Evolutionary conservation across 495 filamentous ascomycete genomes (phyloP).

Genomic region (Parathielavia hyrcaniae): DNA sequence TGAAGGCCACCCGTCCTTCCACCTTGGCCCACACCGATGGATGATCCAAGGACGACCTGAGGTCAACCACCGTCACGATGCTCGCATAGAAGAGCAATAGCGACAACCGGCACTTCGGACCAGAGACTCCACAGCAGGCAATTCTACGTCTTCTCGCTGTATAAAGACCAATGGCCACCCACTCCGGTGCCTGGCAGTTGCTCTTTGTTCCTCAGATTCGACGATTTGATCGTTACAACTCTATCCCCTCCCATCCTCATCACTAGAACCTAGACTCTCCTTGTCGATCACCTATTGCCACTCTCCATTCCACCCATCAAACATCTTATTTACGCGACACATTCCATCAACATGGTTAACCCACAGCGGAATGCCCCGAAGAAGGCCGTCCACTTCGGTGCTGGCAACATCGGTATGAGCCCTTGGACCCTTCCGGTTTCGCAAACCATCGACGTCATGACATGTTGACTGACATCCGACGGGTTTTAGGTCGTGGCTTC

Average conservation of each 20-base stretch:
- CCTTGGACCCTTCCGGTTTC: not conserved
- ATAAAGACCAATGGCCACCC: conserved; percentile 3
- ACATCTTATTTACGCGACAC: not conserved
- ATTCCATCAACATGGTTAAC: conserved; percentile 6
- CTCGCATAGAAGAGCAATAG: conserved; percentile 5
- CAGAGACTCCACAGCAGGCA: not conserved
- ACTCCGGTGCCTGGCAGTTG: conserved; percentile 3
- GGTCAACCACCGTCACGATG: not conserved
- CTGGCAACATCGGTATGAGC: conserved; percentile 70
- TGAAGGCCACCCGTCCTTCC: too few species aligned
- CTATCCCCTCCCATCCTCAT: not conserved
- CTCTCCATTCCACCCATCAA: not conserved
- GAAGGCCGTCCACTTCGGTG: conserved; percentile 89
- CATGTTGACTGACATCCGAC: conserved; percentile 11
- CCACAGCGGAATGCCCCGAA: conserved; percentile 36
- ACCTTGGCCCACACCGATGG: conserved; percentile 13
- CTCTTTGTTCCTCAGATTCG: not conserved
- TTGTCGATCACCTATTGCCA: not conserved
- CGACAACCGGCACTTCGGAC: not conserved
- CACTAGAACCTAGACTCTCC: not conserved
- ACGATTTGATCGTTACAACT: not conserved
- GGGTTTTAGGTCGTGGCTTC: conserved; percentile 45
- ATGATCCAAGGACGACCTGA: conserved; percentile 4
- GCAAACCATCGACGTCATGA: not conserved
- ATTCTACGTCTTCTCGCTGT: not conserved